phyloP scores from a whole-genome alignment of 129 eudicot species.

The Gnaphalium uliginosum region DNA sequence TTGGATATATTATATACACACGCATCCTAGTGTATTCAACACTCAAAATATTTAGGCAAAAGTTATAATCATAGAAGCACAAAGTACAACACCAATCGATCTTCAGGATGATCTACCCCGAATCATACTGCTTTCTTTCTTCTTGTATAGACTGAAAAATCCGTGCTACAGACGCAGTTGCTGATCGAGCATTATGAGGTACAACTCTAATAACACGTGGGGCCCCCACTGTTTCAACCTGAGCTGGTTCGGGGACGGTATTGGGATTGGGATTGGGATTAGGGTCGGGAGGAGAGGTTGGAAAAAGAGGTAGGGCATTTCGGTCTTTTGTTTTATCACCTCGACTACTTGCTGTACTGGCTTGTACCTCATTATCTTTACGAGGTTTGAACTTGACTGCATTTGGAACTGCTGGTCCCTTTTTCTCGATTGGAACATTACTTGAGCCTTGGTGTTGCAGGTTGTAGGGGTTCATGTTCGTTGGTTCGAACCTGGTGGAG shows the following conservation, averaged over 20 bases:
- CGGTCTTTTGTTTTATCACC: slow-evolving; percentile 45
- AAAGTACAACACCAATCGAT: slow-evolving; percentile 25
- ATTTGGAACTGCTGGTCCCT: slow-evolving; percentile 21
- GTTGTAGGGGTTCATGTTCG: slow-evolving; percentile 26
- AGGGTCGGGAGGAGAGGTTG: slow-evolving; percentile 40
- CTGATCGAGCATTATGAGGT: slow-evolving; percentile 76
- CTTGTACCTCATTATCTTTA: slow-evolving; percentile 58
- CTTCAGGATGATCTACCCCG: slow-evolving; percentile 27
- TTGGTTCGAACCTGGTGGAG: slow-evolving; percentile 43
- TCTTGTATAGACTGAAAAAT: slow-evolving; percentile 85
- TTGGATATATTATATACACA: slow-evolving; percentile 19
- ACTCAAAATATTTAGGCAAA: slow-evolving; percentile 17
- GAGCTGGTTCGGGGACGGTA: not conserved
- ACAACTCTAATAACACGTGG: slow-evolving; percentile 66
- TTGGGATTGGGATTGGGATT: slow-evolving; percentile 5
- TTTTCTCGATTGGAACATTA: slow-evolving; percentile 47
- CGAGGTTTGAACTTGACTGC: slow-evolving; percentile 21
- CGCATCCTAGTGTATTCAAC: slow-evolving; percentile 20
- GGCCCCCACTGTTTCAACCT: slow-evolving; percentile 17
- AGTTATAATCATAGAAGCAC: slow-evolving; percentile 31
- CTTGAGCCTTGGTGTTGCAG: slow-evolving; percentile 44
- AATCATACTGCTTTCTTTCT: slow-evolving; percentile 70
- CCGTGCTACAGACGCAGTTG: slow-evolving; percentile 78
- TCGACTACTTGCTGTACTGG: slow-evolving; percentile 77
- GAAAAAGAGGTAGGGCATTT: slow-evolving; percentile 69